phyloP scores from a whole-genome alignment of 169 alveolate species.

The Babesia bigemina region DNA sequence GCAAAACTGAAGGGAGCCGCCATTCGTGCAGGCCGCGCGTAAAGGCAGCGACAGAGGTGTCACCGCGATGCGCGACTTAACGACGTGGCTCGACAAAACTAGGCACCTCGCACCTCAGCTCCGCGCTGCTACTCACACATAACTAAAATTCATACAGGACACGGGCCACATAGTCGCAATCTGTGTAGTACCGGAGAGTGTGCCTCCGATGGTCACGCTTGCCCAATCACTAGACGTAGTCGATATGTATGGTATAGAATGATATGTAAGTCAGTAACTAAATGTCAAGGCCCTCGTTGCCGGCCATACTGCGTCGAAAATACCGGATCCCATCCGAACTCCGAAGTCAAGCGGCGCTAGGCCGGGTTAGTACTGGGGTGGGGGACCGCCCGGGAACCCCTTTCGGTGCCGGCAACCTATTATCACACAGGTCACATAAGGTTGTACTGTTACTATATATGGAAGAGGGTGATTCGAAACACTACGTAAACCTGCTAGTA shows the following conservation, averaged over 20 bases:
- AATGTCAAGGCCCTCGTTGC: no score
- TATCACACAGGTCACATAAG: no score
- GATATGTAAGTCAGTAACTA: no score
- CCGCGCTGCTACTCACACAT: conserved; percentile 1
- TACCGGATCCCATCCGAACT: conserved; percentile 93
- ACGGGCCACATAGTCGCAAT: no score
- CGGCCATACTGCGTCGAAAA: conserved; percentile 89
- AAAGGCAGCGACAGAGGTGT: not conserved
- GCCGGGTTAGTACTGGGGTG: conserved; percentile 91
- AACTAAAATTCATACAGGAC: not conserved
- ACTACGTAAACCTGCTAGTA: no score
- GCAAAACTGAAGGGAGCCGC: conserved; percentile 13
- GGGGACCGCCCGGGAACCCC: conserved; percentile 83
- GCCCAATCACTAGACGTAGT: no score
- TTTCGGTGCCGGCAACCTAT: conserved; percentile 74
- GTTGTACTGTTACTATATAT: no score
- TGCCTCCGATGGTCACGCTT: no score
- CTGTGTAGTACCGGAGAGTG: no score
- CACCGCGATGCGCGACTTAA: conserved; percentile 21
- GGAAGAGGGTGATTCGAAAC: no score
- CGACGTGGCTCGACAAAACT: not conserved
- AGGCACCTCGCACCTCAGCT: not conserved
- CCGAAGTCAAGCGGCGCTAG: conserved; percentile 92
- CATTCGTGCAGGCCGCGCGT: not conserved
- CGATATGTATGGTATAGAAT: no score